These are phyloP conservation scores for Rhizopus arrhizus DNA, from an alignment of 371 early-diverging fungal species.

Conservation along the genomic window DNA sequence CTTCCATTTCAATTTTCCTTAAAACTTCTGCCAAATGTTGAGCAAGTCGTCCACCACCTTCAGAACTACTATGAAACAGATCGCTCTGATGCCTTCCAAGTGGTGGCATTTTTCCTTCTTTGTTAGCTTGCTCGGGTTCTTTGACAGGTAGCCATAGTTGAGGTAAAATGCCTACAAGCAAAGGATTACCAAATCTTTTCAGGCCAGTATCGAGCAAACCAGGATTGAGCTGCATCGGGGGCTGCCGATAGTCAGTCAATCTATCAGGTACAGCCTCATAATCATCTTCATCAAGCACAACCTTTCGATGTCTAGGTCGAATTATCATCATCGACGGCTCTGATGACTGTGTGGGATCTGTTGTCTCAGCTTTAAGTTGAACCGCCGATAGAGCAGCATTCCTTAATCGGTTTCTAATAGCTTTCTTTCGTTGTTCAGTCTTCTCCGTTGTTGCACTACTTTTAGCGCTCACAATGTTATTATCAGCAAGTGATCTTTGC, in stretches of 20 bases:
- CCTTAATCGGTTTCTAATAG: too few relatives aligned
- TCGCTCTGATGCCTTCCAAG: not conserved
- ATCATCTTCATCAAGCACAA: conserved; percentile 62
- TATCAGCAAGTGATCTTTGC: not conserved
- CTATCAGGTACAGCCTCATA: conserved; percentile 63
- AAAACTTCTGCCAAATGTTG: conserved; percentile 33
- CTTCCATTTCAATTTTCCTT: conserved; percentile 28
- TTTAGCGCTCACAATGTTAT: not conserved
- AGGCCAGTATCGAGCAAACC: conserved; percentile 76
- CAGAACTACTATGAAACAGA: not conserved
- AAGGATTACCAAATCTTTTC: conserved; percentile 68
- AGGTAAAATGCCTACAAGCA: conserved; percentile 68
- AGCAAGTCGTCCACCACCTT: conserved; percentile 27
- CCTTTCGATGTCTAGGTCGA: conserved; percentile 20
- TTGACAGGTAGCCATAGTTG: conserved; percentile 75
- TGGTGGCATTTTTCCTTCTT: conserved; percentile 5
- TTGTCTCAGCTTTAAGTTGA: conserved; percentile 7
- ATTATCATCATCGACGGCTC: not conserved
- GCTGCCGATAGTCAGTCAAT: conserved; percentile 65
- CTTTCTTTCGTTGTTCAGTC: too few relatives aligned
- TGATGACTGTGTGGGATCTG: not conserved
- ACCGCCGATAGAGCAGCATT: conserved; percentile 9
- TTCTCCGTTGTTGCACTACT: not conserved
- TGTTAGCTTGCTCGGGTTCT: conserved; percentile 11
- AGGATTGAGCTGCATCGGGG: conserved; percentile 69